Base-by-base conservation (phyloP, 139 green algal genomes). In the Trebouxia sp. region DNA sequence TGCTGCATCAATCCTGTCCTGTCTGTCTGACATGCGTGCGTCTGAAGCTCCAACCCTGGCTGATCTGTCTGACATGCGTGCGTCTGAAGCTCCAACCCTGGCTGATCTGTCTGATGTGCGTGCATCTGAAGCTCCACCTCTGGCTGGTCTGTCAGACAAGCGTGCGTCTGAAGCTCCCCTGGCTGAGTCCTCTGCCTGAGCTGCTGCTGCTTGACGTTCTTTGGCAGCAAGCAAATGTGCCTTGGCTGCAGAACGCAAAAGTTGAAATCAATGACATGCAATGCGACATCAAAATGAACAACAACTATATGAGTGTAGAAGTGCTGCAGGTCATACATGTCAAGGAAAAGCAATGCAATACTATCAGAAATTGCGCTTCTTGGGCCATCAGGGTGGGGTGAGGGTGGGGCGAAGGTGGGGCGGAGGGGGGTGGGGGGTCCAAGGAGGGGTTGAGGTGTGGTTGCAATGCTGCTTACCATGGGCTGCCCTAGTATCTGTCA, bases 401-500 rank as follows among this genome's bases (percentile, higher is more conserved):
- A n/a, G n/a, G n/a, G n/a, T n/a, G n/a, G n/a, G n/a, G n/a, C n/a
- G n/a, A n/a, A n/a, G n/a, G n/a, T n/a, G n/a, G n/a, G n/a, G n/a
- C n/a, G n/a, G n/a, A n/a, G n/a, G n/a, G n/a, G n/a, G n/a, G n/a
- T n/a, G n/a, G n/a, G n/a, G n/a, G n/a, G n/a, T n/a, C n/a, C n/a
- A n/a, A n/a, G n/a, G n/a, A n/a, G n/a, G n/a, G n/a, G n/a, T n/a
- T n/a, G n/a, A n/a, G n/a, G n/a, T n/a, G n/a, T n/a, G n/a, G n/a
- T n/a, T n/a, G n/a, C 12, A 39, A 12, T 35, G 58, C 28, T 8
- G 15, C 69, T 62, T 69, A 92, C 86, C 80, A 37, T 89, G 85
- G 11, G 93, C 90, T 10, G 91, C 90, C 6, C 79, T 74, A 1
- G 66, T 45, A 38, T 85, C 22, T 0, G 84, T 86, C 15, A 95